phyloP scores from a whole-genome alignment of 1,284 basidiomycete species.

The Sporisorium exsertum region DNA sequence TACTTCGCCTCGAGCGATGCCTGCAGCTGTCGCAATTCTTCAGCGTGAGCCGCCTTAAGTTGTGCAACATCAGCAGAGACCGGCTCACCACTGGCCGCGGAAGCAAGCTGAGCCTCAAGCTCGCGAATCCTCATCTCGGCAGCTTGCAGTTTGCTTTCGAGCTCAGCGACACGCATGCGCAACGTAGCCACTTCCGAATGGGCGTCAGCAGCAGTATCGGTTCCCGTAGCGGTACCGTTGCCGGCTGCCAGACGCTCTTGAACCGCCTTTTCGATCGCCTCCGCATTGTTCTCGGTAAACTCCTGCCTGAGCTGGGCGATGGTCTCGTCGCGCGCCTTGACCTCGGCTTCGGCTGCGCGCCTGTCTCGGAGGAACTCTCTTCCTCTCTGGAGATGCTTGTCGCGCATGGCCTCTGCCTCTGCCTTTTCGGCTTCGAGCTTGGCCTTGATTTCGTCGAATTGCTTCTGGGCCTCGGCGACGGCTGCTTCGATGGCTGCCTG shows the following conservation, averaged over 20 bases:
- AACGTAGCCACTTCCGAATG: slow-evolving; percentile 25
- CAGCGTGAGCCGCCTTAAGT: slow-evolving; percentile 45
- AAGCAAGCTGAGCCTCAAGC: slow-evolving; percentile 45
- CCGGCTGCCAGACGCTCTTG: slow-evolving; percentile 33
- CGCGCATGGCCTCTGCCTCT: slow-evolving; percentile 22
- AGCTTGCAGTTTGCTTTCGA: slow-evolving; percentile 53
- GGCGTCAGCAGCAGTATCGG: slow-evolving; percentile 10
- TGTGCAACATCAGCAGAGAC: slow-evolving; percentile 23
- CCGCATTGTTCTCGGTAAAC: slow-evolving; percentile 52
- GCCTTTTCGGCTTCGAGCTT: slow-evolving; percentile 48
- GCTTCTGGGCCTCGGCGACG: slow-evolving; percentile 51
- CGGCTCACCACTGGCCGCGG: slow-evolving; percentile 9
- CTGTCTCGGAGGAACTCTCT: slow-evolving; percentile 43
- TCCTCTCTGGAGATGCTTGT: slow-evolving; percentile 53
- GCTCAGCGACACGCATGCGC: slow-evolving; percentile 56
- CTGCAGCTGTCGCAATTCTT: slow-evolving; percentile 42
- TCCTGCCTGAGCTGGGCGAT: slow-evolving; percentile 49
- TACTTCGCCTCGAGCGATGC: slow-evolving; percentile 43
- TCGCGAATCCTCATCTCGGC: slow-evolving; percentile 49
- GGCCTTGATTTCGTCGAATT: slow-evolving; percentile 54
- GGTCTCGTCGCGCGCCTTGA: slow-evolving; percentile 51
- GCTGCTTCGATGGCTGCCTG: slow-evolving; percentile 40
- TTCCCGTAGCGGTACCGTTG: neutral
- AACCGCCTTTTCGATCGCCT: slow-evolving; percentile 56
- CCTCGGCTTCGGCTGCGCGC: slow-evolving; percentile 51